Base-by-base conservation (phyloP, 108 stramenopile species). In the Cylindrotheca closterium region DNA sequence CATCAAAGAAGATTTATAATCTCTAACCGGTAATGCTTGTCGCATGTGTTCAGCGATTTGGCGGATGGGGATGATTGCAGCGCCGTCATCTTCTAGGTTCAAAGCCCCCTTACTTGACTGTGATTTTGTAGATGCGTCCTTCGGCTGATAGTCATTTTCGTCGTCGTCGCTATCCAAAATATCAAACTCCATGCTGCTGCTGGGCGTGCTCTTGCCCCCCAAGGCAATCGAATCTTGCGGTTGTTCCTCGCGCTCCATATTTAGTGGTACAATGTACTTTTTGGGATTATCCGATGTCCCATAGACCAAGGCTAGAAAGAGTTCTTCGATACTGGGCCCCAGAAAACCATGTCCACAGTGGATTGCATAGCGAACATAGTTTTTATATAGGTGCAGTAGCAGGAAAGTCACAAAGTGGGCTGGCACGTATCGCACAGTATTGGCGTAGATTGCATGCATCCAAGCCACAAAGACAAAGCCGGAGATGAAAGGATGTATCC, bases 391-490 rank as follows among this genome's bases (percentile, higher is more conserved):
- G 37, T 73, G 74, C 28, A 79, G 42, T 17, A 83, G 33, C n/a
- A 79, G 30, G 54, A 83, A 79, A 2, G 70, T 55, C 17, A 79
- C 34, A 10, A 77, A 47, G 33, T 83, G 79, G 17, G 63, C 75
- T 10, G 78, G 78, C 4, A 77, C 61, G 26, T 77, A 71, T 15
- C 55, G 74, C 18, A 79, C 50, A 2, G 75, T 68, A 46, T 73
- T 73, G 30, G 26, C 34, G 51, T 67, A 77, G 18, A 83, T 75
- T 27, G 70, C 74, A 37, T 83, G 82, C 82, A 83, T 83, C 82
- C 82, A 83, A 4, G 75, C 78, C 1, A 60, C 51, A 52, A 77
- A 83, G 19, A 76, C 71, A 67, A 74, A 79, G 18, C 52, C 59
- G 0, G 78, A 79, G 22, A 83, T 75, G 21, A 52, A 26, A 0